Evolutionary conservation across 139 green algal genomes (phyloP).

Genomic region (Asterochloris sp.): DNA sequence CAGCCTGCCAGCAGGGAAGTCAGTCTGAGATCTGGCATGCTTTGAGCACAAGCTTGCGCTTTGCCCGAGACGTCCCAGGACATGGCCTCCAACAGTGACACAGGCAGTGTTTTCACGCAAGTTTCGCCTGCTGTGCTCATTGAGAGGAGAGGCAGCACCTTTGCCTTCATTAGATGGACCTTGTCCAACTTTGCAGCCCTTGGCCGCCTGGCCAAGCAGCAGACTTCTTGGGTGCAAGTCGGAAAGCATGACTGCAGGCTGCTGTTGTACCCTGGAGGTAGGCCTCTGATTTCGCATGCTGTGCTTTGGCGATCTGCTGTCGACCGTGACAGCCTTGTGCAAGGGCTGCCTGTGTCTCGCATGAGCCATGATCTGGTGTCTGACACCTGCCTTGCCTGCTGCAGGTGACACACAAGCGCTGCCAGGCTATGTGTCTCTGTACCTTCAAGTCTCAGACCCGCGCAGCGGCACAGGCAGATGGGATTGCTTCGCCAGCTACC

Average conservation of each 20-base stretch:
- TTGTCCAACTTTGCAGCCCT: too few relatives aligned
- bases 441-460: conserved; percentile 34
- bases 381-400: background rate
- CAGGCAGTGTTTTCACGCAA: too few relatives aligned
- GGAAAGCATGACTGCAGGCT: conserved; percentile 53
- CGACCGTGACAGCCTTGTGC: background rate
- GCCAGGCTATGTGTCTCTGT: conserved; percentile 55
- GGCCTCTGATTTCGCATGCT: background rate
- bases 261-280: conserved; percentile 51
- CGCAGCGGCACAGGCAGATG: conserved; percentile 33
- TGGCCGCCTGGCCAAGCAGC: too few relatives aligned
- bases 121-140: too few relatives aligned
- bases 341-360: background rate
- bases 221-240: too few relatives aligned
- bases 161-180: too few relatives aligned
- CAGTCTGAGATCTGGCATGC: too few relatives aligned
- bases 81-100: too few relatives aligned
- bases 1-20: too few relatives aligned
- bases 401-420: conserved; percentile 56
- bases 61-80: too few relatives aligned
- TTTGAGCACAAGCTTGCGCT: too few relatives aligned
- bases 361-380: background rate
- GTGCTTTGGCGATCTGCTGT: background rate
- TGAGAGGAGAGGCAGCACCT: too few relatives aligned
- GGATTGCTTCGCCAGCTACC: conserved; percentile 64